Percentiles rank a stretch among this genome's conserved stretches.
Conservation (phyloP, 163 green algal species). For the Scenedesmus sp. region DNA sequence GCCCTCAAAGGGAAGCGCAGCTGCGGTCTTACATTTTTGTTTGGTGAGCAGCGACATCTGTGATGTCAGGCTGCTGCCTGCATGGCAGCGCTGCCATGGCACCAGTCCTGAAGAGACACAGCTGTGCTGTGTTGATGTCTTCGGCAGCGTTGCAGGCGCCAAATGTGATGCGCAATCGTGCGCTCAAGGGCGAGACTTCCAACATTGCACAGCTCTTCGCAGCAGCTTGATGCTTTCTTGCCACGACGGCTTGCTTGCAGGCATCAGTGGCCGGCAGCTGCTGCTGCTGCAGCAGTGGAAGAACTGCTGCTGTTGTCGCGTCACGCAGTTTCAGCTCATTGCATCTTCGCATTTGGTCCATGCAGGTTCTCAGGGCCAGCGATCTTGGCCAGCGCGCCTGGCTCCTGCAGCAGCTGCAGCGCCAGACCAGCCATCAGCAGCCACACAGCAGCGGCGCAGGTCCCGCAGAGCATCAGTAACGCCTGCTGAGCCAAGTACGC, state of each 20-base stretch:
- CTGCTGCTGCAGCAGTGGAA: background rate
- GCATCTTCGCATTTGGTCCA: background rate
- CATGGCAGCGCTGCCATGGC: background rate
- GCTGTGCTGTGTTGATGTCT: background rate
- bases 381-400: background rate
- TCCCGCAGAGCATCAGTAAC: background rate
- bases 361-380: background rate
- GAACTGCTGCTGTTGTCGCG: background rate
- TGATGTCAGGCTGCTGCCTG: background rate
- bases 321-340: background rate
- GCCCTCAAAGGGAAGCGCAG: background rate
- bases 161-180: background rate
- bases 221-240: background rate
- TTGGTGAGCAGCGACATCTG: background rate
- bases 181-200: background rate
- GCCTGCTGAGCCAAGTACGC: background rate
- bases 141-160: too few species aligned
- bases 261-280: background rate
- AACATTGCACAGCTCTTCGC: background rate
- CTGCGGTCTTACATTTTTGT: background rate
- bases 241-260: background rate
- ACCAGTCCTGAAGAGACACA: background rate
- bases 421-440: background rate
- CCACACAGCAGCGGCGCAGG: background rate
- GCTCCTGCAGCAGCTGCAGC: background rate